Base-by-base conservation (phyloP, 2,329 filamentous ascomycete species). In the Malbranchea cinnamomea region DNA sequence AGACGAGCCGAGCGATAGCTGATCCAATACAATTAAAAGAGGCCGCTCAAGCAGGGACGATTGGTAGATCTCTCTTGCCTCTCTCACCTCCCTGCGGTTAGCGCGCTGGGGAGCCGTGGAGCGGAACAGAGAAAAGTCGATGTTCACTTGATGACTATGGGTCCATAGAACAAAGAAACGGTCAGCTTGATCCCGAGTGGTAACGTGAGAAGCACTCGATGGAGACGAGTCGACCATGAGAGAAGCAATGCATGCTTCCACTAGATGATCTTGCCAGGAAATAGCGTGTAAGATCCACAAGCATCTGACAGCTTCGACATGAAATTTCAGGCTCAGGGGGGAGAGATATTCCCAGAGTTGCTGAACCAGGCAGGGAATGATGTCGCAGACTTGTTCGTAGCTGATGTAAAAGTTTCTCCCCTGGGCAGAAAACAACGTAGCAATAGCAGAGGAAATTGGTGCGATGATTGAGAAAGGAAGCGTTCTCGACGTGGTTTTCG, bases 271-370 rank as follows among this genome's bases (percentile, higher is more conserved):
- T 2, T 67, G 59, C 22, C 66, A 59, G 2, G 76, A 70, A 8
- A 92, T 67, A 1, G 74, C 68, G 14, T 95, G 84, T 30, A 98
- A 59, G 40, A 83, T 74, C 81, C 89, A 92, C 22, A 98, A 60
- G 41, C 74, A 78, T 34, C 80, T 74, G 6, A 91, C 81, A 11
- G 84, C 77, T 57, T 98, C 91, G 18, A 98, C 85, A 47, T 95
- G 89, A 41, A 87, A 91, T 48, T 93, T 93, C 0, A 85, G 84
- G 38, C 77, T 75, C 8, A 74, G 66, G n/a, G 81, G 76, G 1
- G 83, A 80, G 22, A 98, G 57, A 45, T 81, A 83, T 4, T 60
- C 53, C 89, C 89, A 98, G 0, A 87, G 66, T 33, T 76, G 68
- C 2, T 63, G 62, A 10, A 89, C 74, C 13, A 95, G 58, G 16